phyloP scores from a whole-genome alignment of 2,329 filamentous ascomycete genomes.

The Aspergillus cejpii region DNA sequence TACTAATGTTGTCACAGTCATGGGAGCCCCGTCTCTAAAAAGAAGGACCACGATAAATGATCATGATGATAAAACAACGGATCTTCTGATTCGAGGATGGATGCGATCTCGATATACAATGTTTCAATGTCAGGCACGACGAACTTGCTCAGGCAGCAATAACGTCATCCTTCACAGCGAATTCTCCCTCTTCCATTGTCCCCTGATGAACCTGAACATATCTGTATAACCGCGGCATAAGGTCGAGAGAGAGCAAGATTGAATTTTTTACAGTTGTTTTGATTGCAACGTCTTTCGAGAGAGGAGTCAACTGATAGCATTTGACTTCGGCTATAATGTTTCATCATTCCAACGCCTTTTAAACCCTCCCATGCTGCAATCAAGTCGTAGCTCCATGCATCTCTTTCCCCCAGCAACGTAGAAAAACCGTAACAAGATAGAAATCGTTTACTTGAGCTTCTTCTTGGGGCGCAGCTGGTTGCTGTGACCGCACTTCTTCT shows the following conservation, averaged over 20 bases:
- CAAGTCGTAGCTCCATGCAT: slow-evolving; percentile 28
- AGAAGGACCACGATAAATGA: slow-evolving; percentile 33
- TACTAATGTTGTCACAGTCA: slow-evolving; percentile 39
- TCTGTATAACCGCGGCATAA: slow-evolving; percentile 10
- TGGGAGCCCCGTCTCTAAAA: slow-evolving; percentile 54
- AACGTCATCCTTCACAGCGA: background rate
- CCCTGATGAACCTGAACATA: slow-evolving; percentile 1
- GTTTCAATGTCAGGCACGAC: slow-evolving; percentile 1
- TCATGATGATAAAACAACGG: slow-evolving; percentile 25
- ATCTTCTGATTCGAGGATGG: slow-evolving; percentile 22
- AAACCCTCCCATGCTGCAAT: slow-evolving; percentile 33
- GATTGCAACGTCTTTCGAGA: slow-evolving; percentile 33
- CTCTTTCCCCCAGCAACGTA: slow-evolving; percentile 32
- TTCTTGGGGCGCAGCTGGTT: slow-evolving; percentile 99
- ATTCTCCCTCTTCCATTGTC: background rate
- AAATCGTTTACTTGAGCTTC: slow-evolving; percentile 80
- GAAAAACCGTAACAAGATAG: slow-evolving; percentile 43
- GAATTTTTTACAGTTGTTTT: slow-evolving; percentile 35
- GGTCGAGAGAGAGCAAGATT: slow-evolving; percentile 11
- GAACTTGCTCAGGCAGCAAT: slow-evolving; percentile 21
- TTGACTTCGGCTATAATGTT: slow-evolving; percentile 34
- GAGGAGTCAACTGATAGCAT: slow-evolving; percentile 34
- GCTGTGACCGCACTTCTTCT: slow-evolving; percentile 99
- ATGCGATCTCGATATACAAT: background rate
- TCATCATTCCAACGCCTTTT: slow-evolving; percentile 38